phyloP scores from a whole-genome alignment of 2,329 filamentous ascomycete species.

The Orbilia oligospora region DNA sequence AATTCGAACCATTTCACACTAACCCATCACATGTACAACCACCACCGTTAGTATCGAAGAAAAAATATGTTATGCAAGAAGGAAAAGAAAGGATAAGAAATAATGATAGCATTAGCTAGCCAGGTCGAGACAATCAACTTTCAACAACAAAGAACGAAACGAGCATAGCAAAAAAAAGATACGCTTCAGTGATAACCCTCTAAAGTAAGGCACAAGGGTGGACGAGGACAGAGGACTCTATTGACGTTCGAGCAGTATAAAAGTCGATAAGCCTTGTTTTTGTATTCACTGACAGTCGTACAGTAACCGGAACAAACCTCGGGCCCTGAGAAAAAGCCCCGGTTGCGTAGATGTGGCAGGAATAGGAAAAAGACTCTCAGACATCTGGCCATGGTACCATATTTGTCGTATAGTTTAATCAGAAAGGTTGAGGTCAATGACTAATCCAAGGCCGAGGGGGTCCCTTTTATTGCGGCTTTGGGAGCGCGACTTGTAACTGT shows the following conservation, averaged over 20 bases:
- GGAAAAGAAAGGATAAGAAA: slow-evolving; percentile 18
- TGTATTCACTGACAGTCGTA: slow-evolving; percentile 11
- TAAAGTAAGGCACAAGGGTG: not conserved
- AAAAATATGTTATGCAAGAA: slow-evolving; percentile 10
- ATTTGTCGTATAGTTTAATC: not conserved
- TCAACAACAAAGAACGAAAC: slow-evolving; percentile 33
- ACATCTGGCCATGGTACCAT: not conserved
- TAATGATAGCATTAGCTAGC: slow-evolving; percentile 44
- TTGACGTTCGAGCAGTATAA: not conserved
- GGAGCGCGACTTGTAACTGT: slow-evolving; percentile 47
- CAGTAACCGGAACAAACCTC: slow-evolving; percentile 37
- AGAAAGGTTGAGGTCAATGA: slow-evolving; percentile 42
- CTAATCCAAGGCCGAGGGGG: slow-evolving; percentile 9
- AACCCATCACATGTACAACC: too few species aligned
- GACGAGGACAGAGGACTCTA: slow-evolving; percentile 10
- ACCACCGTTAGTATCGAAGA: not conserved
- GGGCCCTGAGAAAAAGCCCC: slow-evolving; percentile 43
- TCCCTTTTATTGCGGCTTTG: not conserved
- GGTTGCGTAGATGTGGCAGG: slow-evolving; percentile 20
- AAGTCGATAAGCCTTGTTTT: not conserved
- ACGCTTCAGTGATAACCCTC: slow-evolving; percentile 38
- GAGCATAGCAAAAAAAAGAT: slow-evolving; percentile 25
- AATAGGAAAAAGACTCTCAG: not conserved
- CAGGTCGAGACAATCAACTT: slow-evolving; percentile 33
- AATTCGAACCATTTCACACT: slow-evolving; percentile 12